These are phyloP conservation scores for Phytomonas francai DNA, from an alignment of 208 protist genomes.

Conservation along the genomic window DNA sequence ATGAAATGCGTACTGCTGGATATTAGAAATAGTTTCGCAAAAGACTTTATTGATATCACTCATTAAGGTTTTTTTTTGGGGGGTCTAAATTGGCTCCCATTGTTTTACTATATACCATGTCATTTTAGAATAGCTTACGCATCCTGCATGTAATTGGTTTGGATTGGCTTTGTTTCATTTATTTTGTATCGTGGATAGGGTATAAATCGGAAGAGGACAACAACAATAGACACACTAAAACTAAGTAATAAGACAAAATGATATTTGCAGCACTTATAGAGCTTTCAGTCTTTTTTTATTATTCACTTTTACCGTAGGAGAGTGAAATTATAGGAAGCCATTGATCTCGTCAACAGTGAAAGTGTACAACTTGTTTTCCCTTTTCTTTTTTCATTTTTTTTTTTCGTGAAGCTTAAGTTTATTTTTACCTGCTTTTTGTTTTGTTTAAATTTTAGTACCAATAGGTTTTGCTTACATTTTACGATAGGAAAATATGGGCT, in stretches of 20 bases:
- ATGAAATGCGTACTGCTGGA: conserved; percentile 31
- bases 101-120: conserved; percentile 79
- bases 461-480: conserved; percentile 6
- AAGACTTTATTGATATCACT: conserved; percentile 68
- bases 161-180: conserved; percentile 73
- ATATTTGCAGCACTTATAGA: neutral
- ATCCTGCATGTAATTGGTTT: conserved; percentile 49
- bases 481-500: neutral
- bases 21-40: conserved; percentile 31
- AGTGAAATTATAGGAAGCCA: conserved; percentile 8
- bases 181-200: conserved; percentile 43
- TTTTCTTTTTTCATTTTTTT: conserved; percentile 11
- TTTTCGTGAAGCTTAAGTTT: conserved; percentile 7
- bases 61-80: conserved; percentile 62
- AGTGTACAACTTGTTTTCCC: conserved; percentile 4
- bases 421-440: conserved; percentile 9
- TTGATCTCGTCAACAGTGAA: conserved; percentile 1
- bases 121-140: conserved; percentile 73
- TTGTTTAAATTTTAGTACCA: conserved; percentile 6
- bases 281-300: neutral
- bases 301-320: neutral
- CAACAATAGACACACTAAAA: neutral
- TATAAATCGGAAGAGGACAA: conserved; percentile 13
- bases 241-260: neutral
- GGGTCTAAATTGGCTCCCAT: conserved; percentile 65